These are phyloP conservation scores for Trichophyton schoenleinii DNA, from an alignment of 2,329 filamentous ascomycete species.

Conservation along the genomic window DNA sequence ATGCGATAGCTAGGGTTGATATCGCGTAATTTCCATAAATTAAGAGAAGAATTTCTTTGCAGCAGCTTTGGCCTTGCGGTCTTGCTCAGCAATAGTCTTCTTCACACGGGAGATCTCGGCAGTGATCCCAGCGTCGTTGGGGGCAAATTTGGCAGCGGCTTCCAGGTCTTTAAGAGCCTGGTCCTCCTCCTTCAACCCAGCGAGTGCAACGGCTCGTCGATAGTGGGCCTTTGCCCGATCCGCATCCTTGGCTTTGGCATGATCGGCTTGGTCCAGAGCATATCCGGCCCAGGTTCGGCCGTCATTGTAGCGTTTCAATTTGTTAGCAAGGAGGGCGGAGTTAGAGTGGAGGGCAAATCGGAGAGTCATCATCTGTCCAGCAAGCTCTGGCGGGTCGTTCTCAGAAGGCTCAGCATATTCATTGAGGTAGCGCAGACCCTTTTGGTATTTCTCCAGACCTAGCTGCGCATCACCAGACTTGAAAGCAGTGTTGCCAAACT, in stretches of 20 bases:
- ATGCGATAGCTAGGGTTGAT: background rate
- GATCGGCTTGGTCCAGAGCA: slow-evolving; percentile 52
- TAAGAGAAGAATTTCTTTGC: slow-evolving; percentile 76
- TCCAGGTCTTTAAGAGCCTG: slow-evolving; percentile 61
- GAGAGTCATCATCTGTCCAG: slow-evolving; percentile 55
- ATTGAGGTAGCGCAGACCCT: slow-evolving; percentile 77
- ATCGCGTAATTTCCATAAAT: background rate
- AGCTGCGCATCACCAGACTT: slow-evolving; percentile 59
- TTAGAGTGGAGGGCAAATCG: slow-evolving; percentile 84
- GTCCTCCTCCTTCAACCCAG: slow-evolving; percentile 74
- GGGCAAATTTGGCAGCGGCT: slow-evolving; percentile 61
- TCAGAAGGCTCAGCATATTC: slow-evolving; percentile 63
- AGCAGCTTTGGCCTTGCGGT: slow-evolving; percentile 80
- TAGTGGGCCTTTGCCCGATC: slow-evolving; percentile 86
- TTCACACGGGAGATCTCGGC: slow-evolving; percentile 69
- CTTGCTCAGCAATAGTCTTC: slow-evolving; percentile 57
- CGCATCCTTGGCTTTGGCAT: slow-evolving; percentile 50
- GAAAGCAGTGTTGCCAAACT: slow-evolving; percentile 84
- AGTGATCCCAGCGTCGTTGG: slow-evolving; percentile 59
- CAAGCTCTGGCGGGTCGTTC: slow-evolving; percentile 56
- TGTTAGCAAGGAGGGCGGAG: slow-evolving; percentile 71
- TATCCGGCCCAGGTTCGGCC: slow-evolving; percentile 57
- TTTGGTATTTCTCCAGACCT: slow-evolving; percentile 85
- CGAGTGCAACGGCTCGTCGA: slow-evolving; percentile 63
- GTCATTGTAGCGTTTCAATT: slow-evolving; percentile 60